These are phyloP conservation scores for Melanogaster broomeanus DNA, from an alignment of 768 basidiomycete genomes.

Conservation along the genomic window DNA sequence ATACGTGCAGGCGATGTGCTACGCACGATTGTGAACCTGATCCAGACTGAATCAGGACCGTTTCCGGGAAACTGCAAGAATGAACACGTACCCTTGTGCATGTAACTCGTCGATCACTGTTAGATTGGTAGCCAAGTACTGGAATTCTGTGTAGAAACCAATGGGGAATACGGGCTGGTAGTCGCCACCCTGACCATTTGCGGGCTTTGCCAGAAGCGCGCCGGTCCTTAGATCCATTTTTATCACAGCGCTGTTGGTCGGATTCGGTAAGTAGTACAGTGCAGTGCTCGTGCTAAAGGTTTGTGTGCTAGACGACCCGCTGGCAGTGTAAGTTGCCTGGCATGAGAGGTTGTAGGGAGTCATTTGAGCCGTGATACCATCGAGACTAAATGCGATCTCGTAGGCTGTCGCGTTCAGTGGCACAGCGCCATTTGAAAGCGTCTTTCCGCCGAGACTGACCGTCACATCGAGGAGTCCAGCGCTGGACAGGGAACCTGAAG, in stretches of 20 bases:
- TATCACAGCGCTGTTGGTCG: slow-evolving; percentile 48
- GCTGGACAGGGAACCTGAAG: slow-evolving; percentile 25
- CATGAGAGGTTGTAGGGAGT: slow-evolving; percentile 33
- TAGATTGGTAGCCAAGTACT: slow-evolving; percentile 18
- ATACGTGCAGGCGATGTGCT: background rate
- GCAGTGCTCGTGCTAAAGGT: slow-evolving; percentile 43
- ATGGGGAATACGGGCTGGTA: slow-evolving; percentile 52
- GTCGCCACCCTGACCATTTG: slow-evolving; percentile 46
- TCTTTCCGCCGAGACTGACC: slow-evolving; percentile 45
- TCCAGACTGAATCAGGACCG: background rate
- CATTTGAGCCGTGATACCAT: slow-evolving; percentile 42
- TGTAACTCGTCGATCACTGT: slow-evolving; percentile 34
- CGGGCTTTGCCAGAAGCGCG: slow-evolving; percentile 50
- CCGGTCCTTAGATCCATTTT: slow-evolving; percentile 65
- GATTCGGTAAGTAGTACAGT: slow-evolving; percentile 51
- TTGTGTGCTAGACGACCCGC: slow-evolving; percentile 33
- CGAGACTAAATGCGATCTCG: slow-evolving; percentile 49
- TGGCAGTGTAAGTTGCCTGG: slow-evolving; percentile 20
- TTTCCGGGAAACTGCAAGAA: background rate
- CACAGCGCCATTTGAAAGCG: slow-evolving; percentile 45
- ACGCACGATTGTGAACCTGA: slow-evolving; percentile 32
- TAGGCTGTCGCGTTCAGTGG: slow-evolving; percentile 53
- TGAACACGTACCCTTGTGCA: slow-evolving; percentile 23
- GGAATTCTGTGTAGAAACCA: slow-evolving; percentile 48
- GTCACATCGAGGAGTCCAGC: slow-evolving; percentile 40